These are phyloP conservation scores for Tetrahymena borealis DNA, from an alignment of 73 alveolate genomes.

Conservation along the genomic window DNA sequence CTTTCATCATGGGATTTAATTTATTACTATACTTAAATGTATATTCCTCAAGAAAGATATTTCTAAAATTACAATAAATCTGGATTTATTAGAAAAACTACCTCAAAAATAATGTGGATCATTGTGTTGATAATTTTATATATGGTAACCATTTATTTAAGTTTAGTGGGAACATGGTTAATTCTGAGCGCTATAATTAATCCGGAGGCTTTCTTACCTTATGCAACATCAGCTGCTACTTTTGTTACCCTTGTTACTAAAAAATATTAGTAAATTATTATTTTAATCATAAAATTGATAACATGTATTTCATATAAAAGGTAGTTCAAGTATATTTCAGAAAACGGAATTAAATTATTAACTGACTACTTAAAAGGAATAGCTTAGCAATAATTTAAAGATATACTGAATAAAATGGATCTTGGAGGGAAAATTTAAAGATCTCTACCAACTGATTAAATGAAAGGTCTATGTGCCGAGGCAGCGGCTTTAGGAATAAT, in stretches of 20 bases:
- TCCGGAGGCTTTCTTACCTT: conserved; percentile 46
- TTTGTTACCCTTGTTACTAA: conserved; percentile 14
- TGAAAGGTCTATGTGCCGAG: neutral
- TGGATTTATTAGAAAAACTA: neutral
- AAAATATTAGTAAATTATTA: neutral
- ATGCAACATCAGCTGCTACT: conserved; percentile 50
- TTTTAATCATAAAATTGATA: neutral
- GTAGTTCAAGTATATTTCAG: neutral
- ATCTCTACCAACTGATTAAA: neutral
- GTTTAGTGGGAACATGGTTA: conserved; percentile 30
- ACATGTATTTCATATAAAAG: neutral
- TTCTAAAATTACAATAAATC: conserved; percentile 14
- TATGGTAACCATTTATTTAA: neutral
- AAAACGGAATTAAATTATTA: neutral
- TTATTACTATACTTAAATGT: conserved; percentile 23
- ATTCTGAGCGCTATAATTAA: conserved; percentile 41
- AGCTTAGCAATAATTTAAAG: neutral
- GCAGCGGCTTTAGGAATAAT: neutral
- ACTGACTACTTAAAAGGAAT: neutral
- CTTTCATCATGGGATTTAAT: conserved; percentile 22
- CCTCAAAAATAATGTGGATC: conserved; percentile 19
- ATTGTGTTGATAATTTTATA: conserved; percentile 14
- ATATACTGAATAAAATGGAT: neutral
- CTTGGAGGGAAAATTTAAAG: neutral
- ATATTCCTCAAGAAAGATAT: conserved; percentile 33